Percentiles rank a stretch among this genome's conserved stretches.
These are phyloP conservation scores for Pulveroboletus sp. DNA, from an alignment of 768 basidiomycete species.

Conservation along the genomic window DNA sequence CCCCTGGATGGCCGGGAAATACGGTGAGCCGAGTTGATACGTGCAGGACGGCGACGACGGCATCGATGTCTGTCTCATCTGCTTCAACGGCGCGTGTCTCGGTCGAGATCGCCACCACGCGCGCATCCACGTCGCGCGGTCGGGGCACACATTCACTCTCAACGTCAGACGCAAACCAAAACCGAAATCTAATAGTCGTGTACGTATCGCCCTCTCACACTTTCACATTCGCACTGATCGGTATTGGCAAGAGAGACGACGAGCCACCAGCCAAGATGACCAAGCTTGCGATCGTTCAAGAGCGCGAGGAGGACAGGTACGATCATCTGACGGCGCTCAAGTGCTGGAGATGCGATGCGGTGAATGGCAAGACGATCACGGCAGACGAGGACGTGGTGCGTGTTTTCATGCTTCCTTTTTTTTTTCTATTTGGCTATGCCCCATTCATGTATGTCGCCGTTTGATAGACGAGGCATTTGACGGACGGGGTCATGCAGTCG, in stretches of 20 bases:
- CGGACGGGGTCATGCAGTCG: slow-evolving; percentile 69
- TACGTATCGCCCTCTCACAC: slow-evolving; percentile 36
- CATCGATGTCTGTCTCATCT: slow-evolving; percentile 83
- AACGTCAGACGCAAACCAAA: slow-evolving; percentile 76
- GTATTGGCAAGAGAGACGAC: slow-evolving; percentile 51
- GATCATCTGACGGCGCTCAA: slow-evolving; percentile 58
- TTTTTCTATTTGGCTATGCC: not conserved
- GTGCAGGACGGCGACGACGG: slow-evolving; percentile 66
- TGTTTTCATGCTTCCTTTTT: not conserved
- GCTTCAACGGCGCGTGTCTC: slow-evolving; percentile 93
- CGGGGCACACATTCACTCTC: slow-evolving; percentile 69
- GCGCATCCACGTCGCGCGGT: slow-evolving; percentile 62
- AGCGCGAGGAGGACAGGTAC: slow-evolving; percentile 87
- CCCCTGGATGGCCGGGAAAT: not conserved
- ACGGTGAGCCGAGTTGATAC: not conserved
- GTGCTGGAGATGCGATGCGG: slow-evolving; percentile 70
- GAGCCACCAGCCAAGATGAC: slow-evolving; percentile 86
- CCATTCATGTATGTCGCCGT: not conserved
- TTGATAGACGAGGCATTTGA: slow-evolving; percentile 48
- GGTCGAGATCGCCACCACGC: slow-evolving; percentile 64
- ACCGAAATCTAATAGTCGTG: slow-evolving; percentile 51
- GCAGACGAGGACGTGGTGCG: slow-evolving; percentile 35
- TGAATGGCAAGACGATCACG: slow-evolving; percentile 42
- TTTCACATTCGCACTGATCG: not conserved
- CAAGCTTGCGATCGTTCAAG: slow-evolving; percentile 83